These are phyloP conservation scores for Aspergillus piperis DNA, from an alignment of 2,329 filamentous ascomycete genomes.

Conservation along the genomic window DNA sequence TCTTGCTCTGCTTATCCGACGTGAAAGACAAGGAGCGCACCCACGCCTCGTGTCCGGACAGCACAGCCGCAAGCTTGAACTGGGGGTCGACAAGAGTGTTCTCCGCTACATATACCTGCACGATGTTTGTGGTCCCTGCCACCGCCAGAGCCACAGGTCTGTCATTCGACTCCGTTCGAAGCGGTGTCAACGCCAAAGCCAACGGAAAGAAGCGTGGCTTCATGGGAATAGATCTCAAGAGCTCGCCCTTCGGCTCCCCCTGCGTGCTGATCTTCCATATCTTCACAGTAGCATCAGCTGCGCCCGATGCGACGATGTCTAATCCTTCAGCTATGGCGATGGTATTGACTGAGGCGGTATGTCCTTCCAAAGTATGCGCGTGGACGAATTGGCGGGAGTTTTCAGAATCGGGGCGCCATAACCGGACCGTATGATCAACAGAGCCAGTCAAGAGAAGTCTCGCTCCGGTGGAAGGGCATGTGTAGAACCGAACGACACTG, in stretches of 20 bases:
- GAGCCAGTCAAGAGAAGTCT: conserved; percentile 74
- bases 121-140: conserved; percentile 78
- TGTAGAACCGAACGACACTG: conserved; percentile 80
- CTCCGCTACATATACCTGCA: conserved; percentile 74
- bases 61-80: conserved; percentile 73
- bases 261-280: conserved; percentile 65
- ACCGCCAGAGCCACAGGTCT: conserved; percentile 67
- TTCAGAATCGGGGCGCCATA: conserved; percentile 53
- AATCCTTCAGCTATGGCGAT: conserved; percentile 51
- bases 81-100: conserved; percentile 41
- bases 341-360: conserved; percentile 73
- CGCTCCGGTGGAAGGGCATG: conserved; percentile 48
- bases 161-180: conserved; percentile 55
- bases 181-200: conserved; percentile 66
- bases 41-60: conserved; percentile 93
- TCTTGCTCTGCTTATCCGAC: conserved; percentile 56
- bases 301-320: conserved; percentile 58
- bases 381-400: conserved; percentile 41
- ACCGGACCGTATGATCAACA: conserved; percentile 72
- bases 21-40: conserved; percentile 81
- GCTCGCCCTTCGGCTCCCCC: conserved; percentile 41
- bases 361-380: conserved; percentile 59
- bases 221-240: conserved; percentile 71
- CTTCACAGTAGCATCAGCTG: conserved; percentile 64
- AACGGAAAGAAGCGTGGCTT: conserved; percentile 81